These are phyloP conservation scores for Cantharellus cinnabarinus DNA, from an alignment of 768 basidiomycete genomes.

Conservation along the genomic window DNA sequence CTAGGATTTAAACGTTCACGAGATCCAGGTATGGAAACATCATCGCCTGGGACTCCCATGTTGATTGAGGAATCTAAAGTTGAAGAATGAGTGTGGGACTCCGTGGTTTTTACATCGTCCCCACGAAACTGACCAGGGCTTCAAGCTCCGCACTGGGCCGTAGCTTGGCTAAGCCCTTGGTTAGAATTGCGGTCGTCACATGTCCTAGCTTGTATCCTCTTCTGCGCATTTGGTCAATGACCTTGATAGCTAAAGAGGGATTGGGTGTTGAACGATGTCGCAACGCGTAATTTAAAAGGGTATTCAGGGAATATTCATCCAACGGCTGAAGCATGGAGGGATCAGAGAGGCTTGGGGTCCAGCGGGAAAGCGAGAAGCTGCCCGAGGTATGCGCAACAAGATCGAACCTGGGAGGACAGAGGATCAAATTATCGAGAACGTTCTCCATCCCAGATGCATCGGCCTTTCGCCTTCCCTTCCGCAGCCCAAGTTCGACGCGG, in stretches of 20 bases:
- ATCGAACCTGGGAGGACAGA: too few relatives aligned
- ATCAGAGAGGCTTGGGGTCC: neutral
- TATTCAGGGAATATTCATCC: conserved; percentile 26
- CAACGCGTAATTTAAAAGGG: conserved; percentile 46
- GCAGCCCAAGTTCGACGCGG: neutral
- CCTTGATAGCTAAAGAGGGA: conserved; percentile 20
- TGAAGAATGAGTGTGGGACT: neutral
- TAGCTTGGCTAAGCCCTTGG: conserved; percentile 34
- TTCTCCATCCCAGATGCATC: neutral
- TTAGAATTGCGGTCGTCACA: conserved; percentile 35
- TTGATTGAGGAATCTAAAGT: too few relatives aligned
- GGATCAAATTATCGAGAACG: neutral
- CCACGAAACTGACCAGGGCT: conserved; percentile 15
- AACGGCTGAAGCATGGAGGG: neutral
- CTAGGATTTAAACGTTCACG: conserved; percentile 6
- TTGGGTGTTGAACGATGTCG: conserved; percentile 33
- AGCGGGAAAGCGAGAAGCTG: neutral
- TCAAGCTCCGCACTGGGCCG: conserved; percentile 24
- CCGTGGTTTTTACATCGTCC: conserved; percentile 4
- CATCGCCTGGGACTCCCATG: neutral
- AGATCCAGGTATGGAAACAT: conserved; percentile 2
- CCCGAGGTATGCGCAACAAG: too few relatives aligned
- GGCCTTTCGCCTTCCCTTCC: neutral
- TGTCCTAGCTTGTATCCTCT: conserved; percentile 26
- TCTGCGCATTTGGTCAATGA: conserved; percentile 36